These are phyloP conservation scores for Podila clonocystis DNA, from an alignment of 192 early-diverging fungal genomes.

Conservation along the genomic window DNA sequence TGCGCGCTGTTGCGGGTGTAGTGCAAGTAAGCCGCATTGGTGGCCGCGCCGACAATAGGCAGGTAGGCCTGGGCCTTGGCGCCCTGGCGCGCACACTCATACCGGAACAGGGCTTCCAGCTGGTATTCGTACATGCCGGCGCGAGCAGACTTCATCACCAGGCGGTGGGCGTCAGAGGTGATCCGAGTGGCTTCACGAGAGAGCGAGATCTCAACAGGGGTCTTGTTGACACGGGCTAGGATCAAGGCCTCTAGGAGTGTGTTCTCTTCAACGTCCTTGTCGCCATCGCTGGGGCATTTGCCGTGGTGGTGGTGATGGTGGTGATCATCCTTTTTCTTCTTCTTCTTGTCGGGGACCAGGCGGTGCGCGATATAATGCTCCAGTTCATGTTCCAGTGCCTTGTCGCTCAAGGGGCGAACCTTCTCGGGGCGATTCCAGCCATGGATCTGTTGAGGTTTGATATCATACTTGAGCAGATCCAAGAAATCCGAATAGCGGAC, in stretches of 20 bases:
- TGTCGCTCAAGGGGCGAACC: slow-evolving; percentile 21
- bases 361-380: slow-evolving; percentile 38
- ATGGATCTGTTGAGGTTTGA: slow-evolving; percentile 57
- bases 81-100: slow-evolving; percentile 71
- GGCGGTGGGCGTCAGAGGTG: slow-evolving; percentile 79
- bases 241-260: slow-evolving; percentile 70
- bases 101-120: slow-evolving; percentile 83
- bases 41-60: slow-evolving; percentile 84
- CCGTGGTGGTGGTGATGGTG: slow-evolving; percentile 6
- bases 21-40: slow-evolving; percentile 83
- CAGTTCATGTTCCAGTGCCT: slow-evolving; percentile 32
- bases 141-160: slow-evolving; percentile 74
- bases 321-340: neutral
- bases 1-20: slow-evolving; percentile 80
- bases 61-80: slow-evolving; percentile 85
- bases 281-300: slow-evolving; percentile 2
- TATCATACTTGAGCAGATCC: slow-evolving; percentile 48
- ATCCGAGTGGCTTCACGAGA: slow-evolving; percentile 84
- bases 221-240: slow-evolving; percentile 85
- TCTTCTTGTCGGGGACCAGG: slow-evolving; percentile 9
- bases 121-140: slow-evolving; percentile 77
- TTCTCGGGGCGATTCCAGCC: slow-evolving; percentile 53
- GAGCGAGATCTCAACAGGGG: slow-evolving; percentile 76
- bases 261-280: slow-evolving; percentile 20
- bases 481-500: slow-evolving; percentile 67